These are phyloP conservation scores for Phytophthora pseudosyringae DNA, from an alignment of 352 stramenopile species.

Conservation along the genomic window DNA sequence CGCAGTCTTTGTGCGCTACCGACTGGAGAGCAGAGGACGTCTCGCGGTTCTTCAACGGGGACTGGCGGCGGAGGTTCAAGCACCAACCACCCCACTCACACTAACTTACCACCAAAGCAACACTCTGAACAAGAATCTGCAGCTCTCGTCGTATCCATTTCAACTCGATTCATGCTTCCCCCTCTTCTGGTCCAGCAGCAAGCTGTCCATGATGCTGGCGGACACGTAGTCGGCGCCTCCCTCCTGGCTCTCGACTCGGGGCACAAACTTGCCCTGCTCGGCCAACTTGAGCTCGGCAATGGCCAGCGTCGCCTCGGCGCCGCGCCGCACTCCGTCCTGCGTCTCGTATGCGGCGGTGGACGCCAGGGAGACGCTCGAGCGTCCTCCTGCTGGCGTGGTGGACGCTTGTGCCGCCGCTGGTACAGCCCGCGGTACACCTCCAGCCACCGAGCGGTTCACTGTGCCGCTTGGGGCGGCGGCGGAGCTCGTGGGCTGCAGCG, in stretches of 20 bases:
- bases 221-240: conserved; percentile 85
- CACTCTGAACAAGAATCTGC: too few relatives aligned
- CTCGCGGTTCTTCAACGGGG: too few relatives aligned
- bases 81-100: too few relatives aligned
- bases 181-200: conserved; percentile 57
- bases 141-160: neutral
- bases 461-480: conserved; percentile 2
- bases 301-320: conserved; percentile 59
- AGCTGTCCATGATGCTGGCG: conserved; percentile 79
- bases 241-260: conserved; percentile 69
- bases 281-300: conserved; percentile 71
- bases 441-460: conserved; percentile 12
- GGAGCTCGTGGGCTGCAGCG: conserved; percentile 48
- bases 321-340: conserved; percentile 32
- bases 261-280: conserved; percentile 54
- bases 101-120: too few relatives aligned
- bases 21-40: too few relatives aligned
- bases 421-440: neutral
- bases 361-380: conserved; percentile 52
- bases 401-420: neutral
- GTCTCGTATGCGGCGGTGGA: conserved; percentile 35
- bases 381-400: conserved; percentile 6
- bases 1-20: too few relatives aligned
- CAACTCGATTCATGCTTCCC: conserved; percentile 8
- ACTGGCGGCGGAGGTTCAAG: too few relatives aligned